Base-by-base conservation (phyloP, 2,329 filamentous ascomycete species). In the Dothistroma septosporum region DNA sequence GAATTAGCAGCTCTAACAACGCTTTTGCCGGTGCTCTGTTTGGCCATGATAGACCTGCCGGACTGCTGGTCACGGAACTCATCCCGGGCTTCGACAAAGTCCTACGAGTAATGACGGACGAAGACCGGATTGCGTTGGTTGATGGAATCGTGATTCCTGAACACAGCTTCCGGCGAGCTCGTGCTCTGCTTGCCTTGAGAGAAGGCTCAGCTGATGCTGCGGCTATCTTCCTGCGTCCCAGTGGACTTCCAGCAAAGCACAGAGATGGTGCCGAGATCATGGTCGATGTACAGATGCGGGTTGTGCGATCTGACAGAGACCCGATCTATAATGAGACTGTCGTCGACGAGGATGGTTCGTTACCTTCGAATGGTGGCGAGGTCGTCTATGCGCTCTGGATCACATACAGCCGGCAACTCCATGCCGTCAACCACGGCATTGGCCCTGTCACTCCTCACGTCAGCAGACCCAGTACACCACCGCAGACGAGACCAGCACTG, bases 71-170 rank as follows among this genome's bases (percentile, higher is more conserved):
- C 68, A 90, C 84, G 62, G 85, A 90, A 31, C 78, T 99, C 35
- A 88, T 99, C 31, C 92, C 93, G 0, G 85, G 87, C 49, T 97
- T 99, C 70, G 91, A 95, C 75, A 88, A 87, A 65, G 87, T 96
- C 49, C 79, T 99, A 54, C 82, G 86, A 47, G 86, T 95, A 31
- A 80, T 99, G 69, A 91, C 86, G 4, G 89, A 96, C 58, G 91
- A 97, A 72, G 92, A 99, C 68, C 87, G 90, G 46, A 83, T 97
- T 55, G 83, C 87, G 55, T 80, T 97, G 28, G 83, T 89, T 11
- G 94, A 99, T 74, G 94, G 94, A n/a, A 92, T 97, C 70, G 92
- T 99, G 16, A 89, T 99, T 59, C 92, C 94, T 1, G 94, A 99
- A 74, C 92, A 97, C 73, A 95, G 91, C 71, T 97, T 99, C 77